phyloP scores from a whole-genome alignment of 2,329 filamentous ascomycete species.

The Fusarium nelsonii region DNA sequence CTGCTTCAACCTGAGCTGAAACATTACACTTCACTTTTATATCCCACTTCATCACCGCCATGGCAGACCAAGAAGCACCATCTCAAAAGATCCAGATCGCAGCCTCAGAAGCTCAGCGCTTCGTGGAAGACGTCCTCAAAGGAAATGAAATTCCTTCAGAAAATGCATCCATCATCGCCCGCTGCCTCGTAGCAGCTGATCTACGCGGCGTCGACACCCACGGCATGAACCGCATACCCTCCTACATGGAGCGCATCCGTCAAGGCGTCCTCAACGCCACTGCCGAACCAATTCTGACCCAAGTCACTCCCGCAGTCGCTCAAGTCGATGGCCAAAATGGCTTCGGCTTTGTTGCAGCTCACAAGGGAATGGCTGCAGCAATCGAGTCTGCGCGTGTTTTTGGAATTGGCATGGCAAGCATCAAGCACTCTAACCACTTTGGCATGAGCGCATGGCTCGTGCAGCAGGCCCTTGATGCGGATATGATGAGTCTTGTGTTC shows the following conservation, averaged over 20 bases:
- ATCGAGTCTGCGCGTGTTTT: slow-evolving; percentile 73
- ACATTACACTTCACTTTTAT: background rate
- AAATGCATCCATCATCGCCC: slow-evolving; percentile 73
- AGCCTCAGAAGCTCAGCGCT: slow-evolving; percentile 57
- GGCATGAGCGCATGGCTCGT: slow-evolving; percentile 87
- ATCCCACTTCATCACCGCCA: background rate
- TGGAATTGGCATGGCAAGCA: slow-evolving; percentile 80
- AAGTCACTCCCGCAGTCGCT: slow-evolving; percentile 78
- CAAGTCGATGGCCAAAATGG: slow-evolving; percentile 76
- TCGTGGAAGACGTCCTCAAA: slow-evolving; percentile 67
- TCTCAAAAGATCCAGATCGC: slow-evolving; percentile 51
- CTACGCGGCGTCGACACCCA: slow-evolving; percentile 85
- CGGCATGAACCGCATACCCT: slow-evolving; percentile 80
- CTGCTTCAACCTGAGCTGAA: background rate
- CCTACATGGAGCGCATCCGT: slow-evolving; percentile 79
- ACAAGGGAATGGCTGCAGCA: slow-evolving; percentile 73
- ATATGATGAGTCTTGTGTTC: slow-evolving; percentile 78
- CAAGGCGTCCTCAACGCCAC: slow-evolving; percentile 74
- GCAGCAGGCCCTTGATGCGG: slow-evolving; percentile 78
- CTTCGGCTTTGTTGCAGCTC: slow-evolving; percentile 80
- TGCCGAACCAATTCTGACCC: slow-evolving; percentile 68
- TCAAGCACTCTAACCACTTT: slow-evolving; percentile 85
- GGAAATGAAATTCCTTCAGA: slow-evolving; percentile 70
- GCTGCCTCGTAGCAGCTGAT: slow-evolving; percentile 78
- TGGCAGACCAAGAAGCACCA: slow-evolving; percentile 33